Base-by-base conservation (phyloP, 2,329 filamentous ascomycete species). In the Colletotrichum sp. region DNA sequence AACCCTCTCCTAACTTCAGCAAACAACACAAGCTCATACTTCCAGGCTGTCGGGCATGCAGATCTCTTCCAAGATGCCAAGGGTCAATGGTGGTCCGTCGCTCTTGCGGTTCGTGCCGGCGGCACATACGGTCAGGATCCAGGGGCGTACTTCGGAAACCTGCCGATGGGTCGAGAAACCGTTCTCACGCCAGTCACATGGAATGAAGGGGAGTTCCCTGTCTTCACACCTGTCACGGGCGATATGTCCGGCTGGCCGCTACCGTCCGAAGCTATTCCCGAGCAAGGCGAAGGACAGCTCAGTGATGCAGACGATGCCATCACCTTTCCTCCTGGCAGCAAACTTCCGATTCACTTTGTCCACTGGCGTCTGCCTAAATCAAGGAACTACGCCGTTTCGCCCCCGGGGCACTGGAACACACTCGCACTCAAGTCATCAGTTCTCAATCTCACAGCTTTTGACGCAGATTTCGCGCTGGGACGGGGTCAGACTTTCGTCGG, bases 41-140 rank as follows among this genome's bases (percentile, higher is more conserved):
- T 87, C 72, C 90, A 91, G 77, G 89, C 89, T 2, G 87, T 91
- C 1, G 90, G 90, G 0, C 91, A 92, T 69, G 87, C 88, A 1
- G 90, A 92, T 76, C 76, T 92, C 3, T 91, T 92, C 75, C 86
- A 90, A 64, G 90, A 92, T 73, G 76, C 77, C 1, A 68, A 76
- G 0, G 83, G 81, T 0, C 84, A 85, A 71, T 87, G 85, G 84
- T 87, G 86, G 85, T 83, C 82, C 1, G 83, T 85, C 8, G 85
- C 84, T 3, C 80, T 87, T 18, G 84, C 85, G 2, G 86, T 85
- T 4, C 82, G 85, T 5, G 86, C 84, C 2, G 71, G 73, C 6
- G 72, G 72, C 8, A 34, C 72, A 21, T 74, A 74, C 4, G 84
- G 85, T 0, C 83, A 84, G 0, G 81, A 81, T 1, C 86, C 84